Base-by-base conservation (phyloP, 1,284 basidiomycete genomes). In the Malassezia sympodialis region DNA sequence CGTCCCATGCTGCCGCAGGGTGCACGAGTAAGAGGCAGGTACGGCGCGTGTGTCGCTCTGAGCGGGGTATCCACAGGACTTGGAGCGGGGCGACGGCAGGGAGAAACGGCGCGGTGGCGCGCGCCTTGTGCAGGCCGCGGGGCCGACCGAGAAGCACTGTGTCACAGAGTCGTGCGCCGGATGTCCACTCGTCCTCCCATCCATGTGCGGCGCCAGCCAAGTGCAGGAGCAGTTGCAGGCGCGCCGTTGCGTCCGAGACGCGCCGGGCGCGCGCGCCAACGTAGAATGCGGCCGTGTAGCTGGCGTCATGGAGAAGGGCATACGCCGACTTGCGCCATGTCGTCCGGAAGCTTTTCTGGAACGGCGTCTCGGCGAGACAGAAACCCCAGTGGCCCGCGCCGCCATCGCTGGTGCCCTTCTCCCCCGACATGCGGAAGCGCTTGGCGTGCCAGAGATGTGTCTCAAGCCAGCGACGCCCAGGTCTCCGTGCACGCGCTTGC, bases 371-470 rank as follows among this genome's bases (percentile, higher is more conserved):
- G 10, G 70, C 62, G 17, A 73, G 53, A 15, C 60, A 62, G 24
- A 63, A 71, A 10, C 70, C 67, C 59, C 64, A 69, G 42, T 60
- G 53, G 2, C 56, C 55, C 23, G 51, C 40, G 2, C 62, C 49
- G 31, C 45, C 61, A 12, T 62, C 62, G 30, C 57, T 52, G 27
- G 59, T 56, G 3, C 59, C 61, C 49, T 69, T 69, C 11, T 65
- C 61, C 1, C 55, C 58, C 2, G 65, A 61, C 71, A 74, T 74
- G 39, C 67, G 58, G 52, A 74, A 74, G 2, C 72, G 54, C 52
- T 74, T 74, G 8, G 72, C 62, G 44, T 72, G 70, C 72, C 72
- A 74, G 4, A 73, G 50, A 41, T 74, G 72, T 15, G 72, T 74
- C 44, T 74, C 72, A n/a, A 74, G 61, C 72, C 72, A 74, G 6